phyloP scores from a whole-genome alignment of 352 stramenopile species.

The Pythium utonaiense region DNA sequence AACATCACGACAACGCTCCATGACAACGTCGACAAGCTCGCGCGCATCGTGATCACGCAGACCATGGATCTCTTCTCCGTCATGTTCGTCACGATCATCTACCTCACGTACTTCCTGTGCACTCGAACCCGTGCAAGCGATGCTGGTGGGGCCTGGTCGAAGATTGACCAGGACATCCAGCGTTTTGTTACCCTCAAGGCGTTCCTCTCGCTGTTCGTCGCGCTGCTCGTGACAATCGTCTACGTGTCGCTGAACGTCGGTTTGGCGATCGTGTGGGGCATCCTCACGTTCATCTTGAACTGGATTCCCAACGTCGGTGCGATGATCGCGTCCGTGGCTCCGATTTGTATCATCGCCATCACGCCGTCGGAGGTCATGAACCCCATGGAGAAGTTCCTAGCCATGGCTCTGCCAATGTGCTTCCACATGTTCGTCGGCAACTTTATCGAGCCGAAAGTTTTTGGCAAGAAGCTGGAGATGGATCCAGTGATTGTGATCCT shows the following conservation, averaged over 20 bases:
- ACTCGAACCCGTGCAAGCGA: constrained; percentile 81
- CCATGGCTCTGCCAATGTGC: constrained; percentile 79
- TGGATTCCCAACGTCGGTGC: constrained; percentile 89
- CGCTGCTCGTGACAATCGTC: constrained; percentile 83
- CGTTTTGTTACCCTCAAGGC: constrained; percentile 88
- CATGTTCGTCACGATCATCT: constrained; percentile 89
- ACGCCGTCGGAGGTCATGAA: constrained; percentile 82
- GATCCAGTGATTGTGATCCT: constrained; percentile 85
- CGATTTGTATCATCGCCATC: constrained; percentile 87
- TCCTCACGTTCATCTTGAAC: constrained; percentile 88
- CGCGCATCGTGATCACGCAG: constrained; percentile 78
- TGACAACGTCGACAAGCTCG: constrained; percentile 88
- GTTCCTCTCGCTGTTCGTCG: constrained; percentile 85
- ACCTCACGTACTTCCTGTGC: constrained; percentile 86
- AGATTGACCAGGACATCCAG: constrained; percentile 88
- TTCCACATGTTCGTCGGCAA: constrained; percentile 90
- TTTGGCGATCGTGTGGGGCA: constrained; percentile 83
- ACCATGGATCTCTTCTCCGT: constrained; percentile 89
- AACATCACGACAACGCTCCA: constrained; percentile 89
- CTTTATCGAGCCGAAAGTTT: constrained; percentile 87
- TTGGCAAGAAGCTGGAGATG: constrained; percentile 85
- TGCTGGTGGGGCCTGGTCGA: constrained; percentile 83
- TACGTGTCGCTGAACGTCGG: constrained; percentile 89
- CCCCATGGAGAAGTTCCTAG: constrained; percentile 87
- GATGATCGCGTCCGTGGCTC: constrained; percentile 82